Conservation (phyloP, 441 rosid species). For the Adansonia grandidieri region DNA sequence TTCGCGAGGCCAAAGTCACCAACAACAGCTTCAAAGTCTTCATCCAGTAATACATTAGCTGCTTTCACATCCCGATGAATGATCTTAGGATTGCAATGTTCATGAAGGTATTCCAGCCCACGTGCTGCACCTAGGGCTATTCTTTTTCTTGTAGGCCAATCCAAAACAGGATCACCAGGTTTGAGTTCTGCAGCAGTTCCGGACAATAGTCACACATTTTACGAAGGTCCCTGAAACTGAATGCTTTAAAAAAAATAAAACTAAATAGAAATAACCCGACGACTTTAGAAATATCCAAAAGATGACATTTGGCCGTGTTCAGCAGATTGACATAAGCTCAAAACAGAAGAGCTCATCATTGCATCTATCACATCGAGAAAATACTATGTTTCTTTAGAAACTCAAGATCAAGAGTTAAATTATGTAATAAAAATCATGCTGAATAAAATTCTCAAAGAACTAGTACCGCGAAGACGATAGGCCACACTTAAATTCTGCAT, state of each 20-base stretch:
- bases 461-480: conserved; percentile 75
- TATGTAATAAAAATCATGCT: not conserved
- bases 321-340: not conserved
- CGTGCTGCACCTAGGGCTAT: conserved; percentile 89
- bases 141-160: conserved; percentile 77
- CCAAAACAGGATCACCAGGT: conserved; percentile 69
- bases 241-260: not conserved
- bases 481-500: conserved; percentile 96
- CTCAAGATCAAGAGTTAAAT: not conserved
- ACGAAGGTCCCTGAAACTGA: not conserved
- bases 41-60: conserved; percentile 86
- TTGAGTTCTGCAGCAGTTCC: conserved; percentile 61
- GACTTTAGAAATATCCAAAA: not conserved
- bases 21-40: conserved; percentile 94
- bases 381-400: not conserved
- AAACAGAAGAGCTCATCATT: not conserved
- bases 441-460: conserved; percentile 5
- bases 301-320: not conserved
- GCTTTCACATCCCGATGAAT: conserved; percentile 97
- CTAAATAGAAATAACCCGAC: too few relatives aligned
- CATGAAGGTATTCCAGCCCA: conserved; percentile 94
- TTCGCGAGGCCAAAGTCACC: conserved; percentile 97
- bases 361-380: not conserved
- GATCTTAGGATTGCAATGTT: conserved; percentile 94
- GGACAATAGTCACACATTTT: conserved; percentile 13